Percentiles rank a stretch among this genome's conserved stretches.
Evolutionary conservation across 139 green algal species (phyloP).

Genomic region (Chlorokybus atmophyticus): DNA sequence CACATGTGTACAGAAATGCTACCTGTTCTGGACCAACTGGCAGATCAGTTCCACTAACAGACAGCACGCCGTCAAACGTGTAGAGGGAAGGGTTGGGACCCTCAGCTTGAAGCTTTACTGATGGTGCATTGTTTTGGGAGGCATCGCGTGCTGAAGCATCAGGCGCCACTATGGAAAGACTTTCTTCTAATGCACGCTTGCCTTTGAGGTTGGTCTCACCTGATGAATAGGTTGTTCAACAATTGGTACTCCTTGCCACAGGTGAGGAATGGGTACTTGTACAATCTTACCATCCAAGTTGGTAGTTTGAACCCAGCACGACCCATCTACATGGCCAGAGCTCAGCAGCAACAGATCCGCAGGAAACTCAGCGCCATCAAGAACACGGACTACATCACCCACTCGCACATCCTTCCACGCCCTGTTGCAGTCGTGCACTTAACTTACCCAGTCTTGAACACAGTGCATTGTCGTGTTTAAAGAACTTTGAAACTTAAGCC

Average conservation of each 20-base stretch:
- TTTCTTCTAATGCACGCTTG: constrained; percentile 22
- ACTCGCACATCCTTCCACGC: constrained; percentile 21
- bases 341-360: constrained; percentile 67
- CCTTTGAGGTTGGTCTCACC: constrained; percentile 43
- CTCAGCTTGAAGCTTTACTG: constrained; percentile 71
- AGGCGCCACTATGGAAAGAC: no score
- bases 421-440: no score
- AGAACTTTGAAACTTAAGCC: no score
- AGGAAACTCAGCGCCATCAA: constrained; percentile 44
- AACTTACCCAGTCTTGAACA: no score
- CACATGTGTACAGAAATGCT: no score
- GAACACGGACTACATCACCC: constrained; percentile 24
- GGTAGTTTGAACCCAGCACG: constrained; percentile 70
- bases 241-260: no score
- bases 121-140: no score
- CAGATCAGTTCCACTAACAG: constrained; percentile 6
- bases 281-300: constrained; percentile 74
- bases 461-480: no score
- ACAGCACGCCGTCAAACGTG: constrained; percentile 42
- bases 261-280: no score
- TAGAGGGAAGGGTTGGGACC: constrained; percentile 71
- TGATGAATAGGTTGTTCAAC: no score
- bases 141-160: no score
- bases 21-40: constrained; percentile 18
- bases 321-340: constrained; percentile 37